These are phyloP conservation scores for Neodidymelliopsis sp. DNA, from an alignment of 2,329 filamentous ascomycete genomes.

Conservation along the genomic window DNA sequence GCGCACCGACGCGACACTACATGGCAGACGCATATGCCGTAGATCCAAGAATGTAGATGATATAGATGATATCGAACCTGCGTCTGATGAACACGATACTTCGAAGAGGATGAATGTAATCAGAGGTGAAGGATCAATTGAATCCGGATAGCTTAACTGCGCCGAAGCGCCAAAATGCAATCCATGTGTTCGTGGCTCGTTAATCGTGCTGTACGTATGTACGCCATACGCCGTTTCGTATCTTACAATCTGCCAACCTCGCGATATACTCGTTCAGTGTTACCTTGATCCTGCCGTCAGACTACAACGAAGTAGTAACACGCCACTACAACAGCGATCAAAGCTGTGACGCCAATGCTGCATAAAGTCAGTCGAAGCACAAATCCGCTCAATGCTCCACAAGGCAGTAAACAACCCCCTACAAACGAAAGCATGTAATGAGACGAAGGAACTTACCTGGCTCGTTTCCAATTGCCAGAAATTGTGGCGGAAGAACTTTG, in stretches of 20 bases:
- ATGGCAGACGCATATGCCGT: too few species aligned
- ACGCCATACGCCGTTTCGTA: neutral
- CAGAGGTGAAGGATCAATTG: too few species aligned
- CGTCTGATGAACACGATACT: too few species aligned
- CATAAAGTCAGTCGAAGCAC: neutral
- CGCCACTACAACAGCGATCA: conserved; percentile 7
- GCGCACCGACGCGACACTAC: too few species aligned
- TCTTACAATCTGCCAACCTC: conserved; percentile 4
- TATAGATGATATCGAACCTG: too few species aligned
- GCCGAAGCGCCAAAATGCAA: conserved; percentile 5
- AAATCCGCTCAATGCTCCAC: too few species aligned
- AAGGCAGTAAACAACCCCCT: too few species aligned
- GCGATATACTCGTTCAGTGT: neutral
- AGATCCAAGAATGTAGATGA: too few species aligned
- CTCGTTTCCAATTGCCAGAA: conserved; percentile 30
- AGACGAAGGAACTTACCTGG: conserved; percentile 28
- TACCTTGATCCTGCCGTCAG: neutral
- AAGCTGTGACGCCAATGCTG: conserved; percentile 10
- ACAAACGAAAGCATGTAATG: too few species aligned
- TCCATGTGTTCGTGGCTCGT: conserved; percentile 6
- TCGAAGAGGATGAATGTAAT: neutral
- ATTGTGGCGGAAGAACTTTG: conserved; percentile 22
- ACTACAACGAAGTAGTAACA: conserved; percentile 6
- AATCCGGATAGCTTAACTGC: neutral
- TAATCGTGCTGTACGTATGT: neutral